Evolutionary conservation across 2,329 filamentous ascomycete genomes (phyloP), one percentile per base, ranked within the genome.

Genomic region (Mollisia scopiformis): DNA sequence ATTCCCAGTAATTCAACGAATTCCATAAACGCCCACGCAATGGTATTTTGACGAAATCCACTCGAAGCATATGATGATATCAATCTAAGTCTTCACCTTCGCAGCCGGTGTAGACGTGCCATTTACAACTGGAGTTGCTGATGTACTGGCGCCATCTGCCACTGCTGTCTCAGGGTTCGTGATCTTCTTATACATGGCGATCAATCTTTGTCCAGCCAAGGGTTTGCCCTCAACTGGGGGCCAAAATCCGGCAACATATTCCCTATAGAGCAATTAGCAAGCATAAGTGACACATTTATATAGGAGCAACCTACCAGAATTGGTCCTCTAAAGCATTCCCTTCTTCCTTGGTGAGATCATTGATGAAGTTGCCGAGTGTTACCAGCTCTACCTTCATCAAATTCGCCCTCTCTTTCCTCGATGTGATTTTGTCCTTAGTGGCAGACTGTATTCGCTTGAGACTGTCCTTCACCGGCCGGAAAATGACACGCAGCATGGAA

Each of bases 291-390:
- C 54, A 19, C n/a, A 16, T 3, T 16, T 33, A 37, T 33, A 25
- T n/a, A 21, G 14, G 21, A 47, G 27, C 21, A 52, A 67, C 68
- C 67, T 66, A 74, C 72, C 72, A 74, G 57, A 74, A 71, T 51
- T 66, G 67, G 7, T 60, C 52, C 37, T 65, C 62, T 6, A 75
- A 62, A 39, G 68, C 66, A 21, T 67, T 64, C 6, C 65, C 65
- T 55, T 70, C 67, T 49, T 66, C 65, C 16, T 71, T 70, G 51
- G 65, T 57, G 39, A 73, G 61, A 39, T 76, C 76, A 53, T 84
- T 81, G 63, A 89, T 83, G 68, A 87, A 88, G 58, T 84, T 82
- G 56, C 87, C 87, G 72, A 89, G 86, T 4, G 80, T 80, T 43
- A 87, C 78, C 37, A 89, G 75, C 69, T 88, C 84, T 28, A 78